These are phyloP conservation scores for Aspergillus campestris DNA, from an alignment of 495 filamentous ascomycete species.

Conservation along the genomic window DNA sequence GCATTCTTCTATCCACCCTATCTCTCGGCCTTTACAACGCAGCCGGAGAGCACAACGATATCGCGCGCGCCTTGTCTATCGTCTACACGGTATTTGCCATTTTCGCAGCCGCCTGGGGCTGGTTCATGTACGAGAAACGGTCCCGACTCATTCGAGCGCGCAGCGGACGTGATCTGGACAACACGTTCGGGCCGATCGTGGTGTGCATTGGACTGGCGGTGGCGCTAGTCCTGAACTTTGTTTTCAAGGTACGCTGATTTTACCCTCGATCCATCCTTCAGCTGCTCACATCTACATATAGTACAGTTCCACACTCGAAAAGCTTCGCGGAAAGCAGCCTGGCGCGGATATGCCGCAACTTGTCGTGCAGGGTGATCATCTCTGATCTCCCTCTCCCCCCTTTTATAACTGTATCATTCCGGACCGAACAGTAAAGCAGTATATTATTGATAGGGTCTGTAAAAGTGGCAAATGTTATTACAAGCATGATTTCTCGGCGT, in stretches of 20 bases:
- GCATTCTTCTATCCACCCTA: slow-evolving; percentile 71
- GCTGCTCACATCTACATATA: slow-evolving; percentile 4
- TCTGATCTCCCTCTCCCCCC: too few relatives aligned
- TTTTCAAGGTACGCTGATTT: slow-evolving; percentile 51
- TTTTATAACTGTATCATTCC: too few relatives aligned
- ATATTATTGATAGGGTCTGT: too few relatives aligned
- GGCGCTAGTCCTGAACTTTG: slow-evolving; percentile 81
- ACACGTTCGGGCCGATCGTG: slow-evolving; percentile 70
- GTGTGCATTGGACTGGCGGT: slow-evolving; percentile 71
- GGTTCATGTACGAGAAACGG: slow-evolving; percentile 67
- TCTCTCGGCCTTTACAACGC: slow-evolving; percentile 84
- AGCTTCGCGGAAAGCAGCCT: slow-evolving; percentile 11
- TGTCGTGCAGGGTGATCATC: too few relatives aligned
- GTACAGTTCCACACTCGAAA: slow-evolving; percentile 29
- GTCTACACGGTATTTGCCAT: slow-evolving; percentile 75
- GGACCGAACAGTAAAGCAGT: too few relatives aligned
- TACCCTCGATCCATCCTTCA: neutral
- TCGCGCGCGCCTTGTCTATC: slow-evolving; percentile 67
- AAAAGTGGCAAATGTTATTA: too few relatives aligned
- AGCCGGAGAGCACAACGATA: slow-evolving; percentile 57
- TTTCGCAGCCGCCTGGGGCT: slow-evolving; percentile 82
- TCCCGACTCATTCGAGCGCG: slow-evolving; percentile 70
- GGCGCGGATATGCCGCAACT: neutral
- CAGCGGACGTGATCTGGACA: slow-evolving; percentile 90
- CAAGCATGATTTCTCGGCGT: too few relatives aligned